Percentiles rank a stretch among this genome's conserved stretches.
These are phyloP conservation scores for Leccinum aurantiacum DNA, from an alignment of 768 basidiomycete species.

Conservation along the genomic window DNA sequence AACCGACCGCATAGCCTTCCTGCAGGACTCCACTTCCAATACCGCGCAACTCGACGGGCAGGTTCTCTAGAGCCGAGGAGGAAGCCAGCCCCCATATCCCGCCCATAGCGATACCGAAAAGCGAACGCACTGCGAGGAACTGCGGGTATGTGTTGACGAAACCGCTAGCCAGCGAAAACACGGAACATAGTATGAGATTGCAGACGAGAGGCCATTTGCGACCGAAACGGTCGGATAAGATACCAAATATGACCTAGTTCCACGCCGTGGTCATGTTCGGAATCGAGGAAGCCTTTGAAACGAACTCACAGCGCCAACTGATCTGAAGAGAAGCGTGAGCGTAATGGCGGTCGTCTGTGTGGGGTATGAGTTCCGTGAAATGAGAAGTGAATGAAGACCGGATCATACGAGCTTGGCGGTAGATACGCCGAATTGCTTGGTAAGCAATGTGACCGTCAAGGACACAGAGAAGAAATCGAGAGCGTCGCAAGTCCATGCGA, in stretches of 20 bases:
- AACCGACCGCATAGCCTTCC: constrained; percentile 87
- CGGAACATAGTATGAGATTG: constrained; percentile 69
- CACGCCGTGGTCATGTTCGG: background rate
- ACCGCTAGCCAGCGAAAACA: constrained; percentile 76
- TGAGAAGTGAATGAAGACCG: background rate
- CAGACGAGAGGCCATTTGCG: constrained; percentile 89
- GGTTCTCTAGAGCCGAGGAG: constrained; percentile 83
- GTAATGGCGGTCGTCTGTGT: constrained; percentile 78
- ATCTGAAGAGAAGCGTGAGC: constrained; percentile 89
- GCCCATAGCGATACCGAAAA: constrained; percentile 89
- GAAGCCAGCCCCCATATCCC: constrained; percentile 86
- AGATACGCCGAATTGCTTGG: constrained; percentile 45
- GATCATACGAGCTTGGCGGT: constrained; percentile 44
- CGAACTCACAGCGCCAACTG: constrained; percentile 59
- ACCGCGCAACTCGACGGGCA: constrained; percentile 85
- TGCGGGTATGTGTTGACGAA: constrained; percentile 74
- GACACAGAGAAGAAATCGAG: constrained; percentile 85
- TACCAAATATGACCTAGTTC: constrained; percentile 64
- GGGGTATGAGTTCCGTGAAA: background rate
- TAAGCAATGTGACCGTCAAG: constrained; percentile 50
- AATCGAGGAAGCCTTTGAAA: background rate
- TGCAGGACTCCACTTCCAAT: constrained; percentile 83
- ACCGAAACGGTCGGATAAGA: constrained; percentile 86
- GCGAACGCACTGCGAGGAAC: constrained; percentile 79
- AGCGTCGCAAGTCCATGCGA: constrained; percentile 86